phyloP scores from a whole-genome alignment of 768 basidiomycete species.

The Trametes punicea region DNA sequence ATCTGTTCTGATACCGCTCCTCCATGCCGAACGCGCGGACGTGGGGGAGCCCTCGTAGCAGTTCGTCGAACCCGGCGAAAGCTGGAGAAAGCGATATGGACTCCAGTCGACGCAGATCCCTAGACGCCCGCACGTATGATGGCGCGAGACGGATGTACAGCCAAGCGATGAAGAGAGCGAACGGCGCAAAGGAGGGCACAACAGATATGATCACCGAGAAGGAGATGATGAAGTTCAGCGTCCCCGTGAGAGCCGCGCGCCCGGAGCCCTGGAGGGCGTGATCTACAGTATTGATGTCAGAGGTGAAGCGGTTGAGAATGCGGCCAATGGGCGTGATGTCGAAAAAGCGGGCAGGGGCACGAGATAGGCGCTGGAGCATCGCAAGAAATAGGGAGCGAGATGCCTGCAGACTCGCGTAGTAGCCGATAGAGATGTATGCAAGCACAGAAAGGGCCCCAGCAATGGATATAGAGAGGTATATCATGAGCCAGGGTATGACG shows the following conservation, averaged over 20 bases:
- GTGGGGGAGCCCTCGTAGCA: slow-evolving; percentile 62
- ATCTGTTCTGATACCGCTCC: slow-evolving; percentile 57
- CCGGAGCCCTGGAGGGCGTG: slow-evolving; percentile 55
- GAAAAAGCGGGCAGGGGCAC: slow-evolving; percentile 68
- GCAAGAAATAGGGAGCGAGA: slow-evolving; percentile 56
- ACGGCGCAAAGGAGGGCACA: slow-evolving; percentile 62
- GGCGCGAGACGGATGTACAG: slow-evolving; percentile 64
- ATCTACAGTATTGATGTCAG: slow-evolving; percentile 74
- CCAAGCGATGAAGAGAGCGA: slow-evolving; percentile 66
- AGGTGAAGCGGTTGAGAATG: slow-evolving; percentile 75
- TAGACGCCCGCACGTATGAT: slow-evolving; percentile 55
- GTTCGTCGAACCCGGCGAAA: slow-evolving; percentile 71
- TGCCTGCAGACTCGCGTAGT: slow-evolving; percentile 66
- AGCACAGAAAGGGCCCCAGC: slow-evolving; percentile 52
- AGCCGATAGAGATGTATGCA: slow-evolving; percentile 57
- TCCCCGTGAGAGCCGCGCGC: slow-evolving; percentile 50
- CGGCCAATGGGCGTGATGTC: slow-evolving; percentile 74
- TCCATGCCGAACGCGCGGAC: slow-evolving; percentile 75
- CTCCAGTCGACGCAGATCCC: slow-evolving; percentile 67
- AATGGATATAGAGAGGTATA: slow-evolving; percentile 63
- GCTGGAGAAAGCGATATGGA: slow-evolving; percentile 66
- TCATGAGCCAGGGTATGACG: slow-evolving; percentile 62
- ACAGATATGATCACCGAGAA: slow-evolving; percentile 61
- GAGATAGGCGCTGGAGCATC: slow-evolving; percentile 52
- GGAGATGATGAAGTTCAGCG: slow-evolving; percentile 59